Percentiles rank a stretch among this genome's conserved stretches.
phyloP scores from a whole-genome alignment of 805 yeast species.

The Spathaspora girioi region DNA sequence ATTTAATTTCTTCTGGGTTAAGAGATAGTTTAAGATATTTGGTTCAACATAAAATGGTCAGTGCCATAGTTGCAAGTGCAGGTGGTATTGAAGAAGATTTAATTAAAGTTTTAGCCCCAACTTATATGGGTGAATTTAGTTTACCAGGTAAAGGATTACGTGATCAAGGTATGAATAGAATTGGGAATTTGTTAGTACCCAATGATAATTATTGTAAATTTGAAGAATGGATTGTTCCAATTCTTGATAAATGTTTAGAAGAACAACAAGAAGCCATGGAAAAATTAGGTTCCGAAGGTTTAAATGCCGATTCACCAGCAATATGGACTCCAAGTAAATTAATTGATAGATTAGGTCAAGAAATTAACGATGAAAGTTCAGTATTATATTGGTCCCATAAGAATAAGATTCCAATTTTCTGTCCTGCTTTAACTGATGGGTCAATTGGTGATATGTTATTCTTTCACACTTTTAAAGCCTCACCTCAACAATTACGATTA shows the following conservation, averaged over 20 bases:
- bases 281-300: constrained; percentile 44
- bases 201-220: constrained; percentile 96
- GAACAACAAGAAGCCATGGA: constrained; percentile 76
- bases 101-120: constrained; percentile 94
- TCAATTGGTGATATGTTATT: constrained; percentile 98
- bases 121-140: constrained; percentile 88
- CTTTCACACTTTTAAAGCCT: constrained; percentile 94
- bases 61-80: constrained; percentile 94
- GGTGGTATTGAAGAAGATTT: constrained; percentile 98
- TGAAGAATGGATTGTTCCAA: constrained; percentile 98
- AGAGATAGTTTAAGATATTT: constrained; percentile 86
- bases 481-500: constrained; percentile 83
- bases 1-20: constrained; percentile 89
- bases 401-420: constrained; percentile 91
- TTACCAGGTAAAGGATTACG: constrained; percentile 78
- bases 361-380: constrained; percentile 88
- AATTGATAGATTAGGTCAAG: constrained; percentile 91
- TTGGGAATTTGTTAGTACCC: constrained; percentile 95
- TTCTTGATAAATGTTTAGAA: constrained; percentile 78
- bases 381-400: constrained; percentile 98
- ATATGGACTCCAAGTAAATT: constrained; percentile 93
- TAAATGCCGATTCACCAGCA: constrained; percentile 62
- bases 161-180: constrained; percentile 95
- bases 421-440: constrained; percentile 98
- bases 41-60: constrained; percentile 91